A percentile compares a stretch with the other conserved stretches of the same genome.
phyloP scores from a whole-genome alignment of 2,329 filamentous ascomycete genomes.

The Fusarium palustre region DNA sequence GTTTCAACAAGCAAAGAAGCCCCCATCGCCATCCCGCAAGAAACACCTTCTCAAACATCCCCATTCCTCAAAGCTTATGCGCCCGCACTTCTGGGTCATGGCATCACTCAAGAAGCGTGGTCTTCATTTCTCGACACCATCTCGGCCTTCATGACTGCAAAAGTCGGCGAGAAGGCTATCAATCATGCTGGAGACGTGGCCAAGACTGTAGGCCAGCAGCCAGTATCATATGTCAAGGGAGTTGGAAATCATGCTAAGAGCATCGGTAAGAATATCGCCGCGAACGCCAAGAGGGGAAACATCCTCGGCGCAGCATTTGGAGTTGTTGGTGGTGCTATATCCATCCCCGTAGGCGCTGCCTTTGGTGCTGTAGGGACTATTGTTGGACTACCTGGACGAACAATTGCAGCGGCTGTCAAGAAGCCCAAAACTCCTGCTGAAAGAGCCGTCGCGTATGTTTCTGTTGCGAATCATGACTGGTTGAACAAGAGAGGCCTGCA shows the following conservation, averaged over 20 bases:
- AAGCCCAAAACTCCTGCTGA: conserved; percentile 57
- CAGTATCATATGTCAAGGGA: conserved; percentile 52
- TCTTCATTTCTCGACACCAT: conserved; percentile 54
- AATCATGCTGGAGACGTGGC: conserved; percentile 58
- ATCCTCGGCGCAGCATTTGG: conserved; percentile 54
- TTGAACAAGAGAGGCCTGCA: conserved; percentile 54
- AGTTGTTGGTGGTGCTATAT: conserved; percentile 54
- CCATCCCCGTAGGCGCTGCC: conserved; percentile 55
- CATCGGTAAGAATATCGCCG: conserved; percentile 52
- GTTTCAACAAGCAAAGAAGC: conserved; percentile 37
- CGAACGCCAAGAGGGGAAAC: conserved; percentile 55
- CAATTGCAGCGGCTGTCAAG: conserved; percentile 50
- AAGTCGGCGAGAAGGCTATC: conserved; percentile 58
- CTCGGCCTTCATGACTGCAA: conserved; percentile 60
- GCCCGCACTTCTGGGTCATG: conserved; percentile 53
- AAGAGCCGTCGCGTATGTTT: conserved; percentile 56
- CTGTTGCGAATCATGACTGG: conserved; percentile 59
- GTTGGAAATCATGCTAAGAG: conserved; percentile 53
- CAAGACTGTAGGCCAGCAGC: conserved; percentile 52
- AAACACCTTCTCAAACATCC: conserved; percentile 49
- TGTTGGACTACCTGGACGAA: conserved; percentile 50
- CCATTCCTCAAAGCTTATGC: conserved; percentile 57
- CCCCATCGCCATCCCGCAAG: conserved; percentile 58
- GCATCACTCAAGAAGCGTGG: conserved; percentile 53
- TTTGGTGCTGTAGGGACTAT: conserved; percentile 53